Conservation (phyloP, 2,329 filamentous ascomycete species). For the Sporothrix phasma region DNA sequence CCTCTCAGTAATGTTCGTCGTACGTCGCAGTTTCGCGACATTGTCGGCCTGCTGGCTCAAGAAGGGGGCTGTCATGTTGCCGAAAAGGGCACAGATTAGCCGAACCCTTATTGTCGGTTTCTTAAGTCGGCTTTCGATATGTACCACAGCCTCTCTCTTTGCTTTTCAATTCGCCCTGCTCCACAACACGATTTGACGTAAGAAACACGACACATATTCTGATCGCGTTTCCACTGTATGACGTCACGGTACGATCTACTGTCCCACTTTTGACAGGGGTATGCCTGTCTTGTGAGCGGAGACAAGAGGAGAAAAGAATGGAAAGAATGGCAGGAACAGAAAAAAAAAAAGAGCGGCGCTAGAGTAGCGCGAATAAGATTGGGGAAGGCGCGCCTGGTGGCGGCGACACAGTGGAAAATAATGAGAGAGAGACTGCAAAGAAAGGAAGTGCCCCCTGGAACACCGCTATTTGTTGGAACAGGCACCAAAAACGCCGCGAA, state of each 20-base stretch:
- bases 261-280: slow-evolving; percentile 12
- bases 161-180: background rate
- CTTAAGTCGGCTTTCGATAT: background rate
- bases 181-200: background rate
- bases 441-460: background rate
- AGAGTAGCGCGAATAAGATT: background rate
- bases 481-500: background rate
- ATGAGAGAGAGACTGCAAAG: background rate
- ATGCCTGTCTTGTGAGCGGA: background rate
- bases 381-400: background rate
- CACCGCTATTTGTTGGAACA: background rate
- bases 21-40: background rate
- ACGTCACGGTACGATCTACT: slow-evolving; percentile 1
- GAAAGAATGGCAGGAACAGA: background rate
- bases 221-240: slow-evolving; percentile 3
- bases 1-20: too few species aligned
- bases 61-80: background rate
- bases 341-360: slow-evolving; percentile 2
- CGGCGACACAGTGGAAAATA: background rate
- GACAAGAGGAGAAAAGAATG: background rate
- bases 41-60: background rate
- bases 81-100: background rate
- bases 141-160: background rate
- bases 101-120: background rate
- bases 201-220: background rate